phyloP scores from a whole-genome alignment of 768 basidiomycete species.

The Russula brevipes region DNA sequence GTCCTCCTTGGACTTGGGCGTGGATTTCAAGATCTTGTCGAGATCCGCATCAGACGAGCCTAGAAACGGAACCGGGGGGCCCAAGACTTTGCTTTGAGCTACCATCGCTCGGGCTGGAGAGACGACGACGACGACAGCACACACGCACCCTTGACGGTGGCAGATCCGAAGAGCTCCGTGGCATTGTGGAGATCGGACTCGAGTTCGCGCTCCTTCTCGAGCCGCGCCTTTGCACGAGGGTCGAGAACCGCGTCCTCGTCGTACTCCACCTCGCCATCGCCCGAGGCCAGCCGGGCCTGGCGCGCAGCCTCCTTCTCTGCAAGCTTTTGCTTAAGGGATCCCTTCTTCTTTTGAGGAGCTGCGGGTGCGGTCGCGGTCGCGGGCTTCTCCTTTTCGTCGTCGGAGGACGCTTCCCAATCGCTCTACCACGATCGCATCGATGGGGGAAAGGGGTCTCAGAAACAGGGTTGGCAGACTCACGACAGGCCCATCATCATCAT shows the following conservation, averaged over 20 bases:
- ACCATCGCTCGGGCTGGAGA: background rate
- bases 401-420: conserved; percentile 90
- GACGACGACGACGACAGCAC: background rate
- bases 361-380: conserved; percentile 41
- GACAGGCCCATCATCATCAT: conserved; percentile 71
- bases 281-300: conserved; percentile 43
- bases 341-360: conserved; percentile 86
- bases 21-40: conserved; percentile 64
- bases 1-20: conserved; percentile 87
- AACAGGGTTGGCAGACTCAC: conserved; percentile 43
- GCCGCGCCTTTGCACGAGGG: conserved; percentile 68
- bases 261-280: conserved; percentile 46
- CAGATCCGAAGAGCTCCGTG: conserved; percentile 70
- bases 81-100: no score
- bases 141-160: conserved; percentile 55
- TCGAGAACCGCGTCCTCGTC: conserved; percentile 65
- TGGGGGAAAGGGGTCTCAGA: background rate
- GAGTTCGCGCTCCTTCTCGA: conserved; percentile 76
- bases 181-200: conserved; percentile 85
- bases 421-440: conserved; percentile 46
- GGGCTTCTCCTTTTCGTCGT: conserved; percentile 55
- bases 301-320: conserved; percentile 87
- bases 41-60: conserved; percentile 66
- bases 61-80: conserved; percentile 28
- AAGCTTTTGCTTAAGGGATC: conserved; percentile 83